A percentile compares a stretch with the other conserved stretches of the same genome.
Evolutionary conservation across 208 protist genomes (phyloP).

Genomic region (Trypanosoma vivax): DNA sequence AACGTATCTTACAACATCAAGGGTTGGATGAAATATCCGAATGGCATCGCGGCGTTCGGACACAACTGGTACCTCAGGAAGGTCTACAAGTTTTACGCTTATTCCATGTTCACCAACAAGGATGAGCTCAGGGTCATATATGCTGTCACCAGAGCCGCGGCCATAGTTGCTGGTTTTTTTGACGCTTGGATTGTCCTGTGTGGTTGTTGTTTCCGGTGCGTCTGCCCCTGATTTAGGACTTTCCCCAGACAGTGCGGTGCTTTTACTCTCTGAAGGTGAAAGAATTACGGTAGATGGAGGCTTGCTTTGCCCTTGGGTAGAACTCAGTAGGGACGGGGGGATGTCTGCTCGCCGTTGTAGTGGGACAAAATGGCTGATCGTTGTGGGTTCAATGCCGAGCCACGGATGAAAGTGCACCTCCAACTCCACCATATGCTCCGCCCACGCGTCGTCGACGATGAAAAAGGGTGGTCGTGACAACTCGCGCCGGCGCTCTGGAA

Average conservation of each 20-base stretch:
- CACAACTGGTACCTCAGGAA: constrained; percentile 12
- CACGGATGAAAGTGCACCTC: constrained; percentile 53
- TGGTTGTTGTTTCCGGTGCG: neutral
- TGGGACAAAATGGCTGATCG: constrained; percentile 43
- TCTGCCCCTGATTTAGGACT: neutral
- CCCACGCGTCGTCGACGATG: constrained; percentile 81
- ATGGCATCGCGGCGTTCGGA: constrained; percentile 45
- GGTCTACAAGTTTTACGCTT: constrained; percentile 6
- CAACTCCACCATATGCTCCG: constrained; percentile 73
- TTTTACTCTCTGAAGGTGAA: neutral
- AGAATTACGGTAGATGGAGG: constrained; percentile 21
- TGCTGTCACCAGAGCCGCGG: neutral
- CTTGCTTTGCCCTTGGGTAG: constrained; percentile 40
- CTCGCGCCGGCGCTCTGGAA: constrained; percentile 54
- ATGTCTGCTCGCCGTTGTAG: constrained; percentile 30
- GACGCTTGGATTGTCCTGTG: neutral
- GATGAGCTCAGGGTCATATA: neutral
- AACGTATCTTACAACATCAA: constrained; percentile 26
- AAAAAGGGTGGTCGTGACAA: constrained; percentile 56
- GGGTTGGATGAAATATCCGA: constrained; percentile 49
- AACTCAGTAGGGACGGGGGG: constrained; percentile 24
- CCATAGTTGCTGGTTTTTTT: neutral
- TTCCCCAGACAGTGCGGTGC: neutral
- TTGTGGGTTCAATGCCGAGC: constrained; percentile 47
- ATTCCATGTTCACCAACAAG: neutral